These are phyloP conservation scores for Talaromyces liani DNA, from an alignment of 495 filamentous ascomycete species.

Conservation along the genomic window DNA sequence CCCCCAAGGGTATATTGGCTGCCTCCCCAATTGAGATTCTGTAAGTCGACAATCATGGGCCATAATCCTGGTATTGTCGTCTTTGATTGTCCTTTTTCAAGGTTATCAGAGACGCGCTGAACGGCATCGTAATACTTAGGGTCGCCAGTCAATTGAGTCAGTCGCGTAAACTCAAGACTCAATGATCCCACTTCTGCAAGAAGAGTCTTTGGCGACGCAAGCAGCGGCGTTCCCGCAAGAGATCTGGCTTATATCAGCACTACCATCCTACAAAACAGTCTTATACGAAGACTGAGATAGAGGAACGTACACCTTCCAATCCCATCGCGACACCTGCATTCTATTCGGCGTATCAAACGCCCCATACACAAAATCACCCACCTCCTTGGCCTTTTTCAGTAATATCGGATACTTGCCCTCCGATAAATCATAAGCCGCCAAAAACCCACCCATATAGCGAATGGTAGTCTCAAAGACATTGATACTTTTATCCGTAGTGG, in stretches of 20 bases:
- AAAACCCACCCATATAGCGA: conserved; percentile 74
- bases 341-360: conserved; percentile 94
- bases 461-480: conserved; percentile 88
- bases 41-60: conserved; percentile 68
- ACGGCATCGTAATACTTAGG: conserved; percentile 89
- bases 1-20: conserved; percentile 73
- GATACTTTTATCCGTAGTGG: conserved; percentile 43
- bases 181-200: conserved; percentile 85
- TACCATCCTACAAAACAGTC: no score
- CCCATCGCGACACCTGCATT: conserved; percentile 53
- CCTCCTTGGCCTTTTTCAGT: conserved; percentile 76
- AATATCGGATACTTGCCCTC: conserved; percentile 57
- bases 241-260: conserved; percentile 15
- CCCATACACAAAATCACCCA: conserved; percentile 81
- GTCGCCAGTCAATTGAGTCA: conserved; percentile 82
- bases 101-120: conserved; percentile 73
- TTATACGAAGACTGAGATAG: background rate
- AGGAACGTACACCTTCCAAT: conserved; percentile 7
- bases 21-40: conserved; percentile 32
- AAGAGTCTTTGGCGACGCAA: conserved; percentile 33
- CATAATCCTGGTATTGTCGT: conserved; percentile 78
- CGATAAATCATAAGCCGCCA: conserved; percentile 78
- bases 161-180: conserved; percentile 84
- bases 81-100: conserved; percentile 62
- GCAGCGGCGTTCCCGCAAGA: conserved; percentile 29